A percentile compares a stretch with the other conserved stretches of the same genome.
Evolutionary conservation across 2,329 filamentous ascomycete species (phyloP).

Genomic region (Botrytis galanthina): DNA sequence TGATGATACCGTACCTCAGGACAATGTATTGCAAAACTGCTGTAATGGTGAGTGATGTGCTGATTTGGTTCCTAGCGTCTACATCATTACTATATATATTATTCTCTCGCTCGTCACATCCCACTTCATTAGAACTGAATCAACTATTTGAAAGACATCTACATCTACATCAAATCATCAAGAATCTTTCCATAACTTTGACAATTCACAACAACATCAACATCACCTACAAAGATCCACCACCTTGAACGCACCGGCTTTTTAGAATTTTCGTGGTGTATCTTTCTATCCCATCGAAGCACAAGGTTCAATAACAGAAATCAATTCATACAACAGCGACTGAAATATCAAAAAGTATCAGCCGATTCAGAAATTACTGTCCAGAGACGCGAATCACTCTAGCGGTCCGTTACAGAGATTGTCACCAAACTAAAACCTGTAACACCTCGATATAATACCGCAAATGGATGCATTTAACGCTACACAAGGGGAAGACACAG

Average conservation of each 20-base stretch:
- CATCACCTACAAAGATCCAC: background rate
- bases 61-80: background rate
- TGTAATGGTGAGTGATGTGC: background rate
- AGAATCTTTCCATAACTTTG: too few relatives aligned
- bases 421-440: background rate
- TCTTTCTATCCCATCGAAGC: rapidly evolving
- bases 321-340: too few relatives aligned
- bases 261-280: background rate
- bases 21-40: background rate
- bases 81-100: background rate
- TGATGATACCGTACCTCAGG: background rate
- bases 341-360: background rate
- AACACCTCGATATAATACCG: background rate
- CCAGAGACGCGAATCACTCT: background rate
- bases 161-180: too few relatives aligned
- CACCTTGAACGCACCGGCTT: background rate
- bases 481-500: background rate
- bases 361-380: background rate
- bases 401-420: too few relatives aligned
- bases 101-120: background rate
- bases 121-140: background rate
- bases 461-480: background rate
- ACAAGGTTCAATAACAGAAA: background rate
- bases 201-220: background rate
- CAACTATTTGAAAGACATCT: background rate